Percentiles rank a stretch among this genome's conserved stretches.
phyloP scores from a whole-genome alignment of 306 rosid species.

The Cucumis cinereus region DNA sequence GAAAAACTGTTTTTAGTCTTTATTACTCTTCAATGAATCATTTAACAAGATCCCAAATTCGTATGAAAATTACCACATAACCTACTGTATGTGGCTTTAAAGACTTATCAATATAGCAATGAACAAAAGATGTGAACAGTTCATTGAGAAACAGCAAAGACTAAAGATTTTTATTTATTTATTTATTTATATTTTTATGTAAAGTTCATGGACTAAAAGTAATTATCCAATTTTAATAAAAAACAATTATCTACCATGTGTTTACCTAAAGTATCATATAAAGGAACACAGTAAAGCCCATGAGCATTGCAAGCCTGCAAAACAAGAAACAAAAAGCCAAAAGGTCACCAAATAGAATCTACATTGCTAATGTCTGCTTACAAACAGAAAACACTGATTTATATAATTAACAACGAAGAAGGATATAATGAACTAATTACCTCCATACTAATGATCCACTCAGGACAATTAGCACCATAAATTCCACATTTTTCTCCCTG shows the following conservation, averaged over 20 bases:
- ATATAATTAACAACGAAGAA: not conserved
- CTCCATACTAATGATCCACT: slow-evolving; percentile 97
- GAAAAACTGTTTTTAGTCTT: not conserved
- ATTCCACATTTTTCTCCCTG: slow-evolving; percentile 86
- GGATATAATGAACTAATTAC: slow-evolving; percentile 17
- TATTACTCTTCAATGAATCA: not conserved
- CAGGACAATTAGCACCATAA: slow-evolving; percentile 65
- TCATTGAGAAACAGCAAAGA: not conserved
- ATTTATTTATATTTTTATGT: too few relatives aligned
- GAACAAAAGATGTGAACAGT: not conserved
- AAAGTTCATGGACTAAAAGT: not conserved
- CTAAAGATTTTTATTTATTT: not conserved
- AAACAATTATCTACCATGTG: not conserved
- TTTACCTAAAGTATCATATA: slow-evolving; percentile 80
- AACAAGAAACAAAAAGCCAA: not conserved
- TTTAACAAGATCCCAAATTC: not conserved
- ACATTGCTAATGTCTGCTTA: not conserved
- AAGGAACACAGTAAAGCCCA: slow-evolving; percentile 87
- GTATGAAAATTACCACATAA: not conserved
- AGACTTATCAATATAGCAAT: not conserved
- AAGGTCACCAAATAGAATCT: too few relatives aligned
- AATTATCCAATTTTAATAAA: too few relatives aligned
- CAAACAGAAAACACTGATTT: not conserved
- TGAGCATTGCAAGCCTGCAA: slow-evolving; percentile 97
- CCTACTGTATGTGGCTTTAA: not conserved